phyloP scores from a whole-genome alignment of 2,329 filamentous ascomycete genomes.

The Mollisiaceae sp. region DNA sequence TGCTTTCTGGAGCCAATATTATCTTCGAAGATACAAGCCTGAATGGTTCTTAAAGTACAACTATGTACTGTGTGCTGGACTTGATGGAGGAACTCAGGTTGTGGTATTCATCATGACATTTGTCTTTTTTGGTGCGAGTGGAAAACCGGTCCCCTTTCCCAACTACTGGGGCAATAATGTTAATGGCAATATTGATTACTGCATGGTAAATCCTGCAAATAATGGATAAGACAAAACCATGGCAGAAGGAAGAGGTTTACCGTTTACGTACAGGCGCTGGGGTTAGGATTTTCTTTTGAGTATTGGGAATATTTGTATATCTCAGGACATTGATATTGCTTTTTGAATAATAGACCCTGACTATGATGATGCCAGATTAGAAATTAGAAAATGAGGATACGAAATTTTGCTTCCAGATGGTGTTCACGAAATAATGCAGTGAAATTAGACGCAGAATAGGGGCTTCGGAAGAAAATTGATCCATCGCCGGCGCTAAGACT shows the following conservation, averaged over 20 bases:
- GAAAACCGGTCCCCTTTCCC: slow-evolving; percentile 57
- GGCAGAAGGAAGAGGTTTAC: no score
- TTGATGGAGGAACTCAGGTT: slow-evolving; percentile 73
- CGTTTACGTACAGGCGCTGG: no score
- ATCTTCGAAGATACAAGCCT: slow-evolving; percentile 59
- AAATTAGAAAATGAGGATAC: background rate
- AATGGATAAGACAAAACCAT: background rate
- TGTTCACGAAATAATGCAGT: background rate
- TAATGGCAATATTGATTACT: slow-evolving; percentile 26
- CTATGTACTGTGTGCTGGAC: slow-evolving; percentile 72
- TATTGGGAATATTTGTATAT: background rate
- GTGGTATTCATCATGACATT: slow-evolving; percentile 67
- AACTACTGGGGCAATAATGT: slow-evolving; percentile 61
- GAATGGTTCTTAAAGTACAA: slow-evolving; percentile 82
- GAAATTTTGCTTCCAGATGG: background rate
- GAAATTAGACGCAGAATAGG: background rate
- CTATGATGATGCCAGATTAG: background rate
- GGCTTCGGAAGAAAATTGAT: background rate
- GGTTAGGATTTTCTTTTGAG: background rate
- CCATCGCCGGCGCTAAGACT: background rate
- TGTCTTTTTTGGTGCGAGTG: slow-evolving; percentile 58
- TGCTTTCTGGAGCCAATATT: slow-evolving; percentile 71
- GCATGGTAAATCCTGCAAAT: slow-evolving; percentile 21
- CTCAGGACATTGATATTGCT: no score
- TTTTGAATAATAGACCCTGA: no score